Base-by-base conservation (phyloP, 768 basidiomycete genomes). In the Pisolithus albus region DNA sequence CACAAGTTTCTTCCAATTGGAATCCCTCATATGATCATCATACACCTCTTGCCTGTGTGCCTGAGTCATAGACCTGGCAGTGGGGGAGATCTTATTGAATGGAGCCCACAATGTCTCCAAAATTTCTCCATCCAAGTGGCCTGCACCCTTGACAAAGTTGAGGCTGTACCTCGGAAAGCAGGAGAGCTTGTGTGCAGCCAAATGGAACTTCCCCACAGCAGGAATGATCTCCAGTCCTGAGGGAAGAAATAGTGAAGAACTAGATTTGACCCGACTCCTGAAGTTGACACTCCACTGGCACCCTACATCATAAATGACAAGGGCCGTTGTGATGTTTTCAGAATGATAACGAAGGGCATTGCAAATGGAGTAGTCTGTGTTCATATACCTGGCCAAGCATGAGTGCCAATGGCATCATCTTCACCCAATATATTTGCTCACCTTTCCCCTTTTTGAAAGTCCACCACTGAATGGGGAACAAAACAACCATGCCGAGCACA, bases 401-500 rank as follows among this genome's bases (percentile, higher is more conserved):
- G 41, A 42, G 21, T 8, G 9, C 24, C 18, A 13, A n/a, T 30
- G 15, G 24, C 19, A 5, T 5, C 23, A 11, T 21, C 19, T 23
- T 18, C 24, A 26, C 8, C 18, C 19, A 18, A 42, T 15, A n/a
- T 36, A 40, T 30, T 30, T 15, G 46, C 57, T 23, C 16, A 67
- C 65, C 49, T 51, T 50, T 71, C 65, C 4, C 68, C 70, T 26
- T 62, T 61, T 42, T 67, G 62, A 50, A 70, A 65, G 28, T 68
- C 66, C 7, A 70, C 30, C 30, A 65, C 52, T 3, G 55, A 54
- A 34, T 64, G 60, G 15, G 68, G 65, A 7, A 60, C 52, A 54
- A 65, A 70, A 37, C 57, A 66, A 1, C 67, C 68, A 59, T 71
- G 68, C 1, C 58, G 19, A 6, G 61, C 62, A 54, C 67, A 71